Base-by-base conservation (phyloP, 805 yeast genomes). In the Suhomyces prunicola region DNA sequence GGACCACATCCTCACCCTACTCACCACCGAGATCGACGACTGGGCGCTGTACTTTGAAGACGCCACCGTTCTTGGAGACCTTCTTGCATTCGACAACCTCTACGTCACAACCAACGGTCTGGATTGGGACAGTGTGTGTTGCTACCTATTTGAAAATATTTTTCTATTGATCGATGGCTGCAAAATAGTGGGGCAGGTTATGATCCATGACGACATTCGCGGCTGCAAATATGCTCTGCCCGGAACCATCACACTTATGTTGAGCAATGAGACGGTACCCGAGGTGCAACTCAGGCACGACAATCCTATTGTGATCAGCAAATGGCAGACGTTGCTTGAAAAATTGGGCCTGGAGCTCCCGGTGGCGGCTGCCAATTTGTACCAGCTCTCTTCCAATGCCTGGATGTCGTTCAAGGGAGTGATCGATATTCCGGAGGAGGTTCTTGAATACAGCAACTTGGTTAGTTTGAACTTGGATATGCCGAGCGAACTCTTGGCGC, bases 331-430 rank as follows among this genome's bases (percentile, higher is more conserved):
- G 69, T 65, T 51, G 44, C 60, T 66, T 24, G 54, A 51, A 12
- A 66, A 50, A n/a, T 10, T 61, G 31, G 54, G 56, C 47, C 45
- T 35, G 13, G 15, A 31, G 12, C 60, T 35, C 31, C 55, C 54
- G n/a, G 29, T 54, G 8, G 53, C 46, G 13, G 50, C 51, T 12
- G 48, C 31, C 6, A 52, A 40, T 36, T 57, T 81, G 24, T 69
- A 71, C 31, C 83, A 81, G 59, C 64, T 82, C 55, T 78, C 87
- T 1, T 71, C 78, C 1, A 83, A 77, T 56, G 77, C 78, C 0
- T 80, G 87, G 84, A 62, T 62, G 8, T 56, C 78, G 8, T 60
- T 81, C 6, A 64, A 71, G 7, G 65, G 62, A 8, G 51, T 60
- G 12, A 54, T 69, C 6, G 40, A 52, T 13, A 58, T 79, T 1